Evolutionary conservation across 305 asterid genomes (phyloP).

Genomic region (Rubia tinctorum): DNA sequence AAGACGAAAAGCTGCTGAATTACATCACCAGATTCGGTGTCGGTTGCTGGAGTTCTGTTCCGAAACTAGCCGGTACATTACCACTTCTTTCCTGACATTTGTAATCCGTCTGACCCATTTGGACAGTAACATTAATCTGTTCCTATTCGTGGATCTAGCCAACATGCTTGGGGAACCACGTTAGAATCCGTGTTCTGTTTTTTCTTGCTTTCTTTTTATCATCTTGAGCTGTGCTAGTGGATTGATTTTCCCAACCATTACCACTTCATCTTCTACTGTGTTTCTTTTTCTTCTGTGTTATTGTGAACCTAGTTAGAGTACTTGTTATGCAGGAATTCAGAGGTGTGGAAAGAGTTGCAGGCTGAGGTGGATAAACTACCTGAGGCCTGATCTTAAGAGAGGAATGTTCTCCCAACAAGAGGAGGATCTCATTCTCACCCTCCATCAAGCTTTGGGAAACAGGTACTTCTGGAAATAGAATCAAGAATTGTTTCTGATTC

Average conservation of each 20-base stretch:
- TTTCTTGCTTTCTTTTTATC: too few species aligned
- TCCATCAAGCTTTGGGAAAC: constrained; percentile 75
- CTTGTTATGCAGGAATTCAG: constrained; percentile 47
- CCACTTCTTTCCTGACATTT: too few species aligned
- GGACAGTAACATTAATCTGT: too few species aligned
- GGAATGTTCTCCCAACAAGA: constrained; percentile 83
- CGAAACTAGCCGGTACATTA: constrained; percentile 63
- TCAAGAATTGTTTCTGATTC: background rate
- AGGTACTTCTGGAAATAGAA: constrained; percentile 31
- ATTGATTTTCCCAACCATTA: too few species aligned
- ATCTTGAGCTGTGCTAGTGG: too few species aligned
- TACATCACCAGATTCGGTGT: constrained; percentile 68
- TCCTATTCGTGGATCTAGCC: too few species aligned
- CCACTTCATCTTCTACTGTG: background rate
- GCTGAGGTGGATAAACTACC: constrained; percentile 68
- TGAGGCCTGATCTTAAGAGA: constrained; percentile 83
- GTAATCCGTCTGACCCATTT: too few species aligned
- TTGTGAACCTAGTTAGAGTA: background rate
- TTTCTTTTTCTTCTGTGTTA: background rate
- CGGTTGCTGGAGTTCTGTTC: constrained; percentile 91
- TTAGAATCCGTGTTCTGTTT: too few species aligned
- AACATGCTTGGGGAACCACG: too few species aligned
- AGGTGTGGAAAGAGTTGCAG: constrained; percentile 87
- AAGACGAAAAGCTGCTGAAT: constrained; percentile 66
- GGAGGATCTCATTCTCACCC: constrained; percentile 58